phyloP scores from a whole-genome alignment of 75 land plant genomes.

The Selaginella moellendorffii region DNA sequence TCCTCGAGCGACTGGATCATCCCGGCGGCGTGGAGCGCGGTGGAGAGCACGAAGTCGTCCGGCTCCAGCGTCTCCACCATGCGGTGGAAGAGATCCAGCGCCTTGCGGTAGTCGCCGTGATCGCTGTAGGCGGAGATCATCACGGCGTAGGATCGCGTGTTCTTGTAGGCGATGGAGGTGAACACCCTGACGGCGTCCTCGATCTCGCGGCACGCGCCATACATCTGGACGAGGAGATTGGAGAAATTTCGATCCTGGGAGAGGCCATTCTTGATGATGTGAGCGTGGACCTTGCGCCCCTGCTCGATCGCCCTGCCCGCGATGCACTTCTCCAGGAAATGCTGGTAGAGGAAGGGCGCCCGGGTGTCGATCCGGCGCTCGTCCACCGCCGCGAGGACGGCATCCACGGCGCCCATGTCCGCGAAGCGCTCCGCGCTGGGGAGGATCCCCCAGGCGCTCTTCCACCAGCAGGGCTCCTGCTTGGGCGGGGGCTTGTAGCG shows the following conservation, averaged over 20 bases:
- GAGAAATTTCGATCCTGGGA: not conserved
- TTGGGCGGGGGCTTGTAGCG: not conserved
- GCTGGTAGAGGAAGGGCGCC: not conserved
- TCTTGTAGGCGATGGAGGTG: not conserved
- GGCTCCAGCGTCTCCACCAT: not conserved
- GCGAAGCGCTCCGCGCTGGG: not conserved
- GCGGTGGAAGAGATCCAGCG: not conserved
- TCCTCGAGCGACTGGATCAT: not conserved
- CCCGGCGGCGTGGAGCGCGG: not conserved
- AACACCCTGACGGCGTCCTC: not conserved
- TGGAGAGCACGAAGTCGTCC: not conserved
- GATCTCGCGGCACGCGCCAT: not conserved
- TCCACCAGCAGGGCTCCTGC: not conserved
- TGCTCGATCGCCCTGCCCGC: not conserved
- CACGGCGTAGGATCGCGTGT: not conserved
- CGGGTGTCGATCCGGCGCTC: not conserved
- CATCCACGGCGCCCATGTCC: not conserved
- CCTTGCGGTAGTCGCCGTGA: not conserved
- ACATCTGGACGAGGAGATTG: not conserved
- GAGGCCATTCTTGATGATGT: not conserved
- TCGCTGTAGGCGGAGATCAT: not conserved
- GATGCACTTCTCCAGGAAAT: not conserved
- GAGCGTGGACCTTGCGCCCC: not conserved
- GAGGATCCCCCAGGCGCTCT: not conserved
- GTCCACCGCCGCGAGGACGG: not conserved